Percentiles rank a stretch among this genome's conserved stretches.
Evolutionary conservation across 495 filamentous ascomycete species (phyloP).

Genomic region (Bacidia rubella): DNA sequence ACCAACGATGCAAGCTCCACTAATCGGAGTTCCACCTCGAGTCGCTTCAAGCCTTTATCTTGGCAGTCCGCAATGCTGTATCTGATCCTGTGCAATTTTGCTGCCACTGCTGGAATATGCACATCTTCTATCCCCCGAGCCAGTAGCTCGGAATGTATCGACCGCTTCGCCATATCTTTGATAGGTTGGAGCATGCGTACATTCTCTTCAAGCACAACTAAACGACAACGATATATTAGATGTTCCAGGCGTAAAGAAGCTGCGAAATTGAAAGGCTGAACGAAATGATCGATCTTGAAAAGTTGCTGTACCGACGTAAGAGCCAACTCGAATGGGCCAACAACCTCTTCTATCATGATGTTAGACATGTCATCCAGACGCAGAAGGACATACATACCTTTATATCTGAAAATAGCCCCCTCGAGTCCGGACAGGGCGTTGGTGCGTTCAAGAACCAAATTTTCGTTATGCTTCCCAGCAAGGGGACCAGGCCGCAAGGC

Average conservation of each 20-base stretch:
- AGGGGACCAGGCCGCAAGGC: constrained; percentile 13
- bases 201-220: constrained; percentile 13
- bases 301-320: constrained; percentile 2
- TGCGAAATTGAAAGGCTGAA: constrained; percentile 5
- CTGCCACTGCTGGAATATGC: not conserved
- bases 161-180: not conserved
- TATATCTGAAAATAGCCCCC: constrained; percentile 2
- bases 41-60: constrained; percentile 6
- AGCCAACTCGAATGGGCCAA: constrained; percentile 12
- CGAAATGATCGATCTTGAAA: not conserved
- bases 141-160: constrained; percentile 9
- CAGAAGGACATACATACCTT: constrained; percentile 7
- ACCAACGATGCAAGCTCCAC: constrained; percentile 7
- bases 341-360: constrained; percentile 5
- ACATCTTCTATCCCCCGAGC: constrained; percentile 1
- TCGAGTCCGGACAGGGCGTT: constrained; percentile 9
- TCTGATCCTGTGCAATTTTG: not conserved
- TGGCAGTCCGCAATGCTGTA: constrained; percentile 6
- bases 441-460: constrained; percentile 7
- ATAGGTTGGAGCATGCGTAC: constrained; percentile 6
- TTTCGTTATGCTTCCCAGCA: constrained; percentile 10
- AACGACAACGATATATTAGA: constrained; percentile 10
- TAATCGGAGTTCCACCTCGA: constrained; percentile 15
- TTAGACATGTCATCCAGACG: too few species aligned
- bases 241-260: constrained; percentile 8